phyloP scores from a whole-genome alignment of 164 flowering plant species.

The Macadamia tetraphylla region DNA sequence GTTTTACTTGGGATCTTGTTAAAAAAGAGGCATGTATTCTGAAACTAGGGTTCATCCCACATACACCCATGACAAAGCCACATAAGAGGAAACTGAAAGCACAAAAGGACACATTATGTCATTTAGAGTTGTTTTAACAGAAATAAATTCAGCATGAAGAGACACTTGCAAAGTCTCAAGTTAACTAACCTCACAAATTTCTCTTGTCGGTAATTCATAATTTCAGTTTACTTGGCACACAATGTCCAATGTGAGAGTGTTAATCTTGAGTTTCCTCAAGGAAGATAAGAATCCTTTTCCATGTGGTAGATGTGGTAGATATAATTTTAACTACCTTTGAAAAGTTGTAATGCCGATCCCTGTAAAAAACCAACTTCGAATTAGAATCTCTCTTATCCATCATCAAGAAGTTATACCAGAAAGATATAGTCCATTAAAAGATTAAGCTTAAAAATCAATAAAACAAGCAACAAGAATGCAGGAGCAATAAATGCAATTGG shows the following conservation, averaged over 20 bases:
- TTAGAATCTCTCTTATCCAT: background rate
- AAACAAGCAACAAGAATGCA: background rate
- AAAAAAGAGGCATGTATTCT: too few species aligned
- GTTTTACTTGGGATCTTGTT: too few species aligned
- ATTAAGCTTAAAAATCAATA: background rate
- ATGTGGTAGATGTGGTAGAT: background rate
- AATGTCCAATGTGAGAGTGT: background rate
- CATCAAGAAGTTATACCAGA: background rate
- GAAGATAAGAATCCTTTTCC: background rate
- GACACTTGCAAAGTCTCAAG: background rate
- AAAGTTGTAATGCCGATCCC: background rate
- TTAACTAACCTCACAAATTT: slow-evolving; percentile 27
- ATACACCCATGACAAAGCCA: background rate
- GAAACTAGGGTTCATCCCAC: too few species aligned
- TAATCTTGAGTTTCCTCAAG: slow-evolving; percentile 3
- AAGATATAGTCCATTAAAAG: slow-evolving; percentile 1
- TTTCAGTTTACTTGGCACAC: background rate
- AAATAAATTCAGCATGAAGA: background rate
- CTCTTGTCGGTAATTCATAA: slow-evolving; percentile 16
- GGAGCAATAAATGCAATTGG: too few species aligned
- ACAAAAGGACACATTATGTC: background rate
- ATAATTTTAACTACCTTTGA: background rate
- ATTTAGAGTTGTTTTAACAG: background rate
- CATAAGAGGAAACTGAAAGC: background rate
- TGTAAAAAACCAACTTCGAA: background rate